phyloP scores from a whole-genome alignment of 495 filamentous ascomycete genomes.

The Podospora appendiculata region DNA sequence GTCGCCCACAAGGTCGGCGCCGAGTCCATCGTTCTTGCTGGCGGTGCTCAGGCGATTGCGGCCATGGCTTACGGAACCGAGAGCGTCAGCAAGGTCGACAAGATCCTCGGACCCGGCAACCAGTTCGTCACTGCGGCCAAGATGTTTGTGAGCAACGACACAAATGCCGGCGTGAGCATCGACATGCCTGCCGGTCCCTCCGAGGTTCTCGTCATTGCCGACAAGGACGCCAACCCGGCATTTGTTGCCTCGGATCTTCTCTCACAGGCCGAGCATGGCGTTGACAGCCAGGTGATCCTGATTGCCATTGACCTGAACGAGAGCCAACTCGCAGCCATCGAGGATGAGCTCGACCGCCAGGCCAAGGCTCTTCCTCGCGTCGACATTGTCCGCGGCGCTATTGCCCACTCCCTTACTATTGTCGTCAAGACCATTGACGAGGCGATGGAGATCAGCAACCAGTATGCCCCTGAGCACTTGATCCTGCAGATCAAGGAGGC shows the following conservation, averaged over 20 bases:
- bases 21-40: constrained; percentile 88
- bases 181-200: constrained; percentile 98
- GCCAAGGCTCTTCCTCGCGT: constrained; percentile 83
- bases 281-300: constrained; percentile 89
- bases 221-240: constrained; percentile 79
- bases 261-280: constrained; percentile 92
- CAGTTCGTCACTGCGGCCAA: constrained; percentile 98
- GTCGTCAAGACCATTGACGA: constrained; percentile 71
- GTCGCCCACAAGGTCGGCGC: constrained; percentile 96
- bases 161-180: constrained; percentile 86
- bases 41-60: constrained; percentile 92
- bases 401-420: constrained; percentile 84
- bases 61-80: constrained; percentile 82
- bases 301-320: constrained; percentile 78
- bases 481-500: constrained; percentile 82
- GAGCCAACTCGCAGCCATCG: constrained; percentile 64
- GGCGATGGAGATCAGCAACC: constrained; percentile 81
- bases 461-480: constrained; percentile 95
- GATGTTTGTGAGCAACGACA: constrained; percentile 96
- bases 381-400: constrained; percentile 87
- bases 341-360: constrained; percentile 83
- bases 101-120: constrained; percentile 96
- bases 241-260: constrained; percentile 94
- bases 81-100: constrained; percentile 89
- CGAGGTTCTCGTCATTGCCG: constrained; percentile 94